Conservation (phyloP, 352 stramenopile species). For the Phytophthora macrochlamydospora region DNA sequence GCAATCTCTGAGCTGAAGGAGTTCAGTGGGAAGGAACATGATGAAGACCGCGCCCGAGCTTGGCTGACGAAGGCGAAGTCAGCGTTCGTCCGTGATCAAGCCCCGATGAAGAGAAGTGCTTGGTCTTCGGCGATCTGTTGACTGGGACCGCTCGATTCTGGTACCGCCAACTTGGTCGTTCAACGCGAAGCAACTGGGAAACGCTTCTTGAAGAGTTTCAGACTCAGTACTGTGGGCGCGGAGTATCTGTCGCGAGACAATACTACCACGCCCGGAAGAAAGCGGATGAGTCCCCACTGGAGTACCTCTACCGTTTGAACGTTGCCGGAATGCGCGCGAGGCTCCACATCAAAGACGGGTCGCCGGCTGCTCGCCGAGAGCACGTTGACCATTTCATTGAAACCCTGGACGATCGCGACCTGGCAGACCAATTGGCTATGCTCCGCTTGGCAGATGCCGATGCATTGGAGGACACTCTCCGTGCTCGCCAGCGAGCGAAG, state of each 20-base stretch:
- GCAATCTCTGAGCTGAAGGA: too few species aligned
- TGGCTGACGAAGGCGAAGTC: background rate
- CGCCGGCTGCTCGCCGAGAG: background rate
- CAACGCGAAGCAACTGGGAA: background rate
- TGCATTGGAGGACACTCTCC: slow-evolving; percentile 2
- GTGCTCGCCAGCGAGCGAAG: slow-evolving; percentile 6
- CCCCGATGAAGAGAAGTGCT: too few species aligned
- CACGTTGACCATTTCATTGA: slow-evolving; percentile 21
- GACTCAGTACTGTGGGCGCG: too few species aligned
- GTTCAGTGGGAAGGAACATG: background rate
- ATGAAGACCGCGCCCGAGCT: background rate
- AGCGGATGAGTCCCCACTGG: slow-evolving; percentile 2
- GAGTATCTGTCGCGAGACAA: slow-evolving; percentile 1
- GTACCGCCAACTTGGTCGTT: background rate
- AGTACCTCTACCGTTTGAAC: slow-evolving; percentile 5
- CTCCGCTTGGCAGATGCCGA: background rate
- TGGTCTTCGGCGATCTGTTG: background rate
- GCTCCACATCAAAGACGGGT: background rate
- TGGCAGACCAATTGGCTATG: slow-evolving; percentile 3
- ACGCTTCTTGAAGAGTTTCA: background rate
- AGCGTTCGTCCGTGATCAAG: slow-evolving; percentile 5
- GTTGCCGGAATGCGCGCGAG: slow-evolving; percentile 2
- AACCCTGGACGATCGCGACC: too few species aligned
- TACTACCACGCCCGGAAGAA: slow-evolving; percentile 7
- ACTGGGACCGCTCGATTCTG: background rate